phyloP scores from a whole-genome alignment of 164 flowering plant species.

The Tetracentron sinense region DNA sequence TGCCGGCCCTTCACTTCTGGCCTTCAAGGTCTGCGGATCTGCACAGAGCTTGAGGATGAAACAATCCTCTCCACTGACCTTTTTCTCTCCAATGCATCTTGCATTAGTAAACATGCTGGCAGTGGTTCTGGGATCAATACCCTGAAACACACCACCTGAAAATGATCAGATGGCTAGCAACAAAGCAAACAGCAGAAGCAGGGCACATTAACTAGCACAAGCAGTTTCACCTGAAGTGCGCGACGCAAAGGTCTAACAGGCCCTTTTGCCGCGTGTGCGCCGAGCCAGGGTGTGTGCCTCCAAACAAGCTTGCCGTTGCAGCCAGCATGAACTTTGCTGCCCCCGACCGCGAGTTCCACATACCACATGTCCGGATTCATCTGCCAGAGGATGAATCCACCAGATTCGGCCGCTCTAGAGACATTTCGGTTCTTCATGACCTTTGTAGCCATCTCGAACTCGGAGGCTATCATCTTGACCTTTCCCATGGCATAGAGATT shows the following conservation, averaged over 20 bases:
- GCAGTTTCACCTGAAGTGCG: conserved; percentile 53
- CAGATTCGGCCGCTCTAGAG: conserved; percentile 46
- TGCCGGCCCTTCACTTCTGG: conserved; percentile 64
- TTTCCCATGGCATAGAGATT: conserved; percentile 71
- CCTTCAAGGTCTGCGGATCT: conserved; percentile 50
- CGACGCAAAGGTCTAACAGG: conserved; percentile 68
- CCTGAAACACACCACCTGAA: conserved; percentile 29
- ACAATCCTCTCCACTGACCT: conserved; percentile 62
- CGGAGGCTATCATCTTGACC: conserved; percentile 57
- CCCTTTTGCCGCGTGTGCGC: conserved; percentile 71
- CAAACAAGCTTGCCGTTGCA: conserved; percentile 65
- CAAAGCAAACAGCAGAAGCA: not conserved
- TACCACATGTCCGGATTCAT: conserved; percentile 75
- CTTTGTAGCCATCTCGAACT: conserved; percentile 58
- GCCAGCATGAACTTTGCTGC: conserved; percentile 67
- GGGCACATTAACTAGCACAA: not conserved
- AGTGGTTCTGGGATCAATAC: conserved; percentile 64
- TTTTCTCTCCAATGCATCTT: conserved; percentile 68
- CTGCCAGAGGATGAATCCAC: conserved; percentile 66
- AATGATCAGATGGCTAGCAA: conserved; percentile 4
- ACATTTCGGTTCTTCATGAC: conserved; percentile 45
- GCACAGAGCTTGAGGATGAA: conserved; percentile 65
- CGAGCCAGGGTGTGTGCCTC: conserved; percentile 73
- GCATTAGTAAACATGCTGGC: conserved; percentile 66
- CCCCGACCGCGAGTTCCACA: conserved; percentile 67